Base-by-base conservation (phyloP, 495 filamentous ascomycete species). In the Pseudevernia furfuracea region DNA sequence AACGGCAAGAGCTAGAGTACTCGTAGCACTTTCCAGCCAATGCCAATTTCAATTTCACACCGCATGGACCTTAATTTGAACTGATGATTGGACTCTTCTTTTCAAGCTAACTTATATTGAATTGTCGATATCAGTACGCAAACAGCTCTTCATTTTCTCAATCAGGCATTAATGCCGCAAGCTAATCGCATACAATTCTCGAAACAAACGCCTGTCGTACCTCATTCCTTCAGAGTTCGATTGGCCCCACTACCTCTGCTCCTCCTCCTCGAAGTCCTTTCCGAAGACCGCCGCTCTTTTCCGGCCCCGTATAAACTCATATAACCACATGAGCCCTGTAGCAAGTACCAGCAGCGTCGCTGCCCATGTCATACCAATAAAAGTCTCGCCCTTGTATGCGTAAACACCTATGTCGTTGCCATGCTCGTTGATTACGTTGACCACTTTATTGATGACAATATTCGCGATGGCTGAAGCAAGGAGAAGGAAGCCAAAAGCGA, bases 381-480 rank as follows among this genome's bases (percentile, higher is more conserved):
- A 88, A 62, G 81, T 81, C 15, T 65, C 70, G 0, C 86, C 86
- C 66, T 79, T 78, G 30, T 73, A 69, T 8, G 86, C 84, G 19
- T 77, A 75, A 34, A 86, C 73, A 6, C 82, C 77, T 28, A 80
- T 78, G 7, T 80, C 78, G 43, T 82, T 72, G 59, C 84, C 84
- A 61, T 84, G 80, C 57, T 80, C 75, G 70, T 85, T 84, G 68
- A 87, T 74, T 62, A 84, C 76, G 53, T 84, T 76, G 3, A 80
- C 71, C 39, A 85, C 77, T 59, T 87, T 81, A 19, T 81, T 78
- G 4, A 81, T 74, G 58, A 89, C 77, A 15, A 84, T 80, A 0
- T 81, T 88, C 23, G 86, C 79, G 39, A 87, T 83, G 3, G 83
- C 80, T 66, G 87, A 89, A 0, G 87, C 82, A n/a, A 92, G 73